Percentiles rank a stretch among this genome's conserved stretches.
Evolutionary conservation across 306 rosid species (phyloP).

Genomic region (Carpinus viminea): DNA sequence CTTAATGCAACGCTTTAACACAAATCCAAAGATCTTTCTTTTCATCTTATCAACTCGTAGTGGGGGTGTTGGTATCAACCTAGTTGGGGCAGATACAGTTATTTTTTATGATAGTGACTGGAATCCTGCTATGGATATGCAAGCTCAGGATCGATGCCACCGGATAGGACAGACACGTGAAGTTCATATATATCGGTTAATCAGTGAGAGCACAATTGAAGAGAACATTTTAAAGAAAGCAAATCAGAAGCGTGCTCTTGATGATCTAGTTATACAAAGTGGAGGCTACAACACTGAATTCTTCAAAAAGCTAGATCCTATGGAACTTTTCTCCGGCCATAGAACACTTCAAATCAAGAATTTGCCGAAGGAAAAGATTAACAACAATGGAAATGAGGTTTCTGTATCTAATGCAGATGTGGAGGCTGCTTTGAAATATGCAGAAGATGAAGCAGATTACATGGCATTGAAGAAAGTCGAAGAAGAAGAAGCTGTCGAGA

Average conservation of each 20-base stretch:
- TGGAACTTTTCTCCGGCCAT: conserved; percentile 92
- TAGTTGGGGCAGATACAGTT: conserved; percentile 98
- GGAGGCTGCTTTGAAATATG: conserved; percentile 88
- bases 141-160: conserved; percentile 99
- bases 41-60: conserved; percentile 97
- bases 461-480: conserved; percentile 96
- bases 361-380: conserved; percentile 64
- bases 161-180: conserved; percentile 99
- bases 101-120: conserved; percentile 98
- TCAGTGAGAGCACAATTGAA: conserved; percentile 95
- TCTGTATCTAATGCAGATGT: conserved; percentile 81
- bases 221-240: conserved; percentile 98
- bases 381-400: conserved; percentile 49
- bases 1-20: conserved; percentile 91
- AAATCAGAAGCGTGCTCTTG: conserved; percentile 97
- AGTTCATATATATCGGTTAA: conserved; percentile 91
- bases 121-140: conserved; percentile 99
- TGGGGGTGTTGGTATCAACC: conserved; percentile 98
- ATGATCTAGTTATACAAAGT: conserved; percentile 95
- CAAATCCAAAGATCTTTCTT: conserved; percentile 89
- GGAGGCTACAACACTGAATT: conserved; percentile 97
- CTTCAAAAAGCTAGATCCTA: conserved; percentile 96
- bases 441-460: conserved; percentile 98
- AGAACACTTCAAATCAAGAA: conserved; percentile 62
- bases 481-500: conserved; percentile 96